Conservation (phyloP, 2,329 filamentous ascomycete genomes). For the Teratosphaeria pseudoeucalypti region DNA sequence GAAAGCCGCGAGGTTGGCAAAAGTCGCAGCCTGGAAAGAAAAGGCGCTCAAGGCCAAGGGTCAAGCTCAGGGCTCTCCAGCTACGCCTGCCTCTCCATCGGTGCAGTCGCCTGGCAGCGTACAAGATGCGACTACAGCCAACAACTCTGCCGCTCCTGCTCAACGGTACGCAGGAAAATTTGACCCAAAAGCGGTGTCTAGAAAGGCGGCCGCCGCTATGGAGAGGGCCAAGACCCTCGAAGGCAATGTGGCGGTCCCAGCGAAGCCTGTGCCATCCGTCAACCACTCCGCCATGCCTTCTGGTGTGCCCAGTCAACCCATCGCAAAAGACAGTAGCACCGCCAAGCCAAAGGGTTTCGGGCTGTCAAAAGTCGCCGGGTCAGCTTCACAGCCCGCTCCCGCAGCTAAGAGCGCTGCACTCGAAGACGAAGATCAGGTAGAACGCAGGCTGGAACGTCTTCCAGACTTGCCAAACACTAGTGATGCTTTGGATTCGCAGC, state of each 20-base stretch:
- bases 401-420: conserved; percentile 48
- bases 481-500: conserved; percentile 38
- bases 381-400: conserved; percentile 40
- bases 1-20: conserved; percentile 49
- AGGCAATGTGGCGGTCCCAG: conserved; percentile 41
- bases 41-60: conserved; percentile 49
- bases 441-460: conserved; percentile 83
- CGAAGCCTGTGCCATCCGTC: conserved; percentile 20
- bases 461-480: conserved; percentile 59
- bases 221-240: conserved; percentile 40
- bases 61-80: conserved; percentile 8
- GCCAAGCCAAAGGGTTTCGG: conserved; percentile 28
- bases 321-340: neutral
- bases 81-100: conserved; percentile 14
- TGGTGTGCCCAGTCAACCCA: neutral
- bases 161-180: conserved; percentile 66
- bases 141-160: conserved; percentile 23
- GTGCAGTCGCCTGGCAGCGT: conserved; percentile 20
- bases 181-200: conserved; percentile 75
- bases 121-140: conserved; percentile 11
- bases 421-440: conserved; percentile 76
- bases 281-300: conserved; percentile 3
- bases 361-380: conserved; percentile 38
- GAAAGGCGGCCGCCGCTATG: conserved; percentile 57
- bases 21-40: conserved; percentile 84